Percentiles rank a stretch among this genome's conserved stretches.
These are phyloP conservation scores for Stevia rebaudiana DNA, from an alignment of 140 eudicot species.

Conservation along the genomic window DNA sequence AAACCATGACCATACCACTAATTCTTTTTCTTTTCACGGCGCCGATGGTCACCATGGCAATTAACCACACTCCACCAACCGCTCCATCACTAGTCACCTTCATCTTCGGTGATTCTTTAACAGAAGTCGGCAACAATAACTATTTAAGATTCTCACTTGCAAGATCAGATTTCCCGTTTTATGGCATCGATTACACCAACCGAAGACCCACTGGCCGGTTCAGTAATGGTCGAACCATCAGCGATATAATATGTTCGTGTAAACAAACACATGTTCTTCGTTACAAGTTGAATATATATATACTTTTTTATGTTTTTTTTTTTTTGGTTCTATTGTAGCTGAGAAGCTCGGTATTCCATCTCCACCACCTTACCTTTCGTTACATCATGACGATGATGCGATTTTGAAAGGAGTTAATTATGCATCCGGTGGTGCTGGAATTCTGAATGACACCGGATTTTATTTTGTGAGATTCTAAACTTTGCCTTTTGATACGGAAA, in stretches of 20 bases:
- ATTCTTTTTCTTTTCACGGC: slow-evolving; percentile 4
- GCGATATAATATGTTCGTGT: slow-evolving; percentile 62
- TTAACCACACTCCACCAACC: slow-evolving; percentile 15
- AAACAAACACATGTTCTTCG: not conserved
- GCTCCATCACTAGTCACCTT: slow-evolving; percentile 45
- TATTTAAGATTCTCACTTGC: slow-evolving; percentile 61
- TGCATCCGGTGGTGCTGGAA: slow-evolving; percentile 97
- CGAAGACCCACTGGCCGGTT: slow-evolving; percentile 73
- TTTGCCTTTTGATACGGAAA: no score
- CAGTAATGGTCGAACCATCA: slow-evolving; percentile 83
- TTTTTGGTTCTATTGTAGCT: slow-evolving; percentile 30
- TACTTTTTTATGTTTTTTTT: not conserved
- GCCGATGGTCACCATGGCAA: slow-evolving; percentile 7
- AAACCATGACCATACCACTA: slow-evolving; percentile 19
- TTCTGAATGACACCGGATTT: slow-evolving; percentile 79
- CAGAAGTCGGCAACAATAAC: slow-evolving; percentile 96
- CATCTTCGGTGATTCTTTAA: slow-evolving; percentile 77
- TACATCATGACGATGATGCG: slow-evolving; percentile 48
- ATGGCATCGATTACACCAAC: slow-evolving; percentile 58
- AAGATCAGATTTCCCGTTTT: slow-evolving; percentile 58
- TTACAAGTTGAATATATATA: not conserved
- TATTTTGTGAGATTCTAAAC: slow-evolving; percentile 55
- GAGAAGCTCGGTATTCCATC: slow-evolving; percentile 70
- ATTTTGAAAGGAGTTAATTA: slow-evolving; percentile 73
- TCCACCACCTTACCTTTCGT: slow-evolving; percentile 77